Conservation (phyloP, 225 moss, liverwort and hornwort species). For the Sphagnum contortum region DNA sequence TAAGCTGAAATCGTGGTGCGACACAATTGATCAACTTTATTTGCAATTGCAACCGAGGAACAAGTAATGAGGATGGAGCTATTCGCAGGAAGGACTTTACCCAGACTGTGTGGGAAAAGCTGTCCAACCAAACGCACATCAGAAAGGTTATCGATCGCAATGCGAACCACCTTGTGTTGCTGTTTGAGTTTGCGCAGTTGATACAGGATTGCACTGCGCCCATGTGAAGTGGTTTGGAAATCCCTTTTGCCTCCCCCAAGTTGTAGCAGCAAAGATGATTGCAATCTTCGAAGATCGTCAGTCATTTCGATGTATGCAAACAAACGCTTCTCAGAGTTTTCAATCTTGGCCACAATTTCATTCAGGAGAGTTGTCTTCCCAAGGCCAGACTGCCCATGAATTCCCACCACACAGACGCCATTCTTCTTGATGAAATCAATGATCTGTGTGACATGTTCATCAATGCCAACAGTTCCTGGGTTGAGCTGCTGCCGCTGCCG, state of each 20-base stretch:
- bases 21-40: conserved; percentile 76
- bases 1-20: conserved; percentile 68
- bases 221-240: conserved; percentile 70
- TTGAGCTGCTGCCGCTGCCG: conserved; percentile 49
- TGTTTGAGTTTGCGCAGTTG: conserved; percentile 85
- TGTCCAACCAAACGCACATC: conserved; percentile 83
- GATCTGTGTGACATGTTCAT: conserved; percentile 69
- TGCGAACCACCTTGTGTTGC: conserved; percentile 74
- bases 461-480: conserved; percentile 53
- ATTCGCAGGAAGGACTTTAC: conserved; percentile 72
- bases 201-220: conserved; percentile 75
- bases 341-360: conserved; percentile 71
- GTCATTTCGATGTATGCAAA: conserved; percentile 86
- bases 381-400: conserved; percentile 77
- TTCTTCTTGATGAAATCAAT: conserved; percentile 58
- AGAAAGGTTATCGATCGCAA: conserved; percentile 84
- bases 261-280: conserved; percentile 80
- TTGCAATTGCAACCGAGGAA: conserved; percentile 72
- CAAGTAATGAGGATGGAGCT: conserved; percentile 77
- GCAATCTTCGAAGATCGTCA: conserved; percentile 75
- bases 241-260: conserved; percentile 91
- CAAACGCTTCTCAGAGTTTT: conserved; percentile 69
- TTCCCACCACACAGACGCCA: conserved; percentile 66
- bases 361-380: conserved; percentile 84
- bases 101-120: conserved; percentile 84